Evolutionary conservation across 208 protist species (phyloP).

Genomic region (Wallacemonas sp.): DNA sequence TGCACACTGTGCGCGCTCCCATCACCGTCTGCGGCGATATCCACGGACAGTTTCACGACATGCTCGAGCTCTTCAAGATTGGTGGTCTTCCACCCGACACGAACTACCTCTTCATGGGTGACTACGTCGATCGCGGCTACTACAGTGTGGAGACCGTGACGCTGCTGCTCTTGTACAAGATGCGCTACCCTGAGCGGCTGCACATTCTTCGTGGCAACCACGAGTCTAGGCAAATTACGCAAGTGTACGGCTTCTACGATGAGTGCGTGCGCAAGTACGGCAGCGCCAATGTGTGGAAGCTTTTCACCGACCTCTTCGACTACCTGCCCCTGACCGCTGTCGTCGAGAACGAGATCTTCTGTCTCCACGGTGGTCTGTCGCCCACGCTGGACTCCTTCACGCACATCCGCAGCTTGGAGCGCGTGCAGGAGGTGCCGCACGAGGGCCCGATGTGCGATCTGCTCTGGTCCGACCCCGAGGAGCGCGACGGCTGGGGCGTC

Average conservation of each 20-base stretch:
- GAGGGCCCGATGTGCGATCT: conserved; percentile 99
- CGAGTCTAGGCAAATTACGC: conserved; percentile 98
- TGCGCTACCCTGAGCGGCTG: conserved; percentile 96
- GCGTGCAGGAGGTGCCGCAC: conserved; percentile 98
- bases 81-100: conserved; percentile 96
- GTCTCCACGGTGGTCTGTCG: conserved; percentile 96
- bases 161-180: conserved; percentile 94
- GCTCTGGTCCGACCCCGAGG: conserved; percentile 99
- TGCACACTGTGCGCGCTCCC: conserved; percentile 88
- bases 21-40: conserved; percentile 96
- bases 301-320: conserved; percentile 98
- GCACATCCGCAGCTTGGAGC: conserved; percentile 95
- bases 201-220: conserved; percentile 98
- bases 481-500: conserved; percentile 96
- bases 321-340: conserved; percentile 98
- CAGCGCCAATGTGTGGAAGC: conserved; percentile 96
- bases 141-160: conserved; percentile 95
- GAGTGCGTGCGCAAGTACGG: conserved; percentile 99
- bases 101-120: conserved; percentile 98
- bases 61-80: conserved; percentile 98
- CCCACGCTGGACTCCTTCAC: conserved; percentile 94
- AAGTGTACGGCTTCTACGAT: conserved; percentile 99
- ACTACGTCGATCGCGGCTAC: conserved; percentile 97
- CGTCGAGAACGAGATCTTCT: conserved; percentile 98
- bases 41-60: conserved; percentile 98